Evolutionary conservation across 345 rosid species (phyloP).

Genomic region (Physaria fendleri): DNA sequence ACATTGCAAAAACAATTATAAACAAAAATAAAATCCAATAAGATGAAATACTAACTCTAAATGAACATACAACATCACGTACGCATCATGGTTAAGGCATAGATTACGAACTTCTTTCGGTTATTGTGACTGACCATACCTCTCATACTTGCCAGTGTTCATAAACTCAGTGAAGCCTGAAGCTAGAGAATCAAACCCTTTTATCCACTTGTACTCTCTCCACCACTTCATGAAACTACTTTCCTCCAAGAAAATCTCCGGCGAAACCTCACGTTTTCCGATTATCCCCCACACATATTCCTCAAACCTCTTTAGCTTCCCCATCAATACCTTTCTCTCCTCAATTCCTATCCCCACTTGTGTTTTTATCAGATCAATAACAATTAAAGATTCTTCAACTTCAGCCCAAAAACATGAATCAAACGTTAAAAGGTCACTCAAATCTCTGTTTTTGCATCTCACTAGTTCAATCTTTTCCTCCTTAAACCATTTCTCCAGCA

Average conservation of each 20-base stretch:
- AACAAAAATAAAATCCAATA: too few species aligned
- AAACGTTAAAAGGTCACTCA: constrained; percentile 28
- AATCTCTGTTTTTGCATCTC: constrained; percentile 11
- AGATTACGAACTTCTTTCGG: too few species aligned
- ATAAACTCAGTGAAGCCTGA: constrained; percentile 36
- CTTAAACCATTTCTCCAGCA: constrained; percentile 46
- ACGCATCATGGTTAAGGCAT: too few species aligned
- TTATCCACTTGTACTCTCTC: constrained; percentile 34
- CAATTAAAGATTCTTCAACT: constrained; percentile 59
- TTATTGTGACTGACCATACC: constrained; percentile 24
- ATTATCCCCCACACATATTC: constrained; percentile 36
- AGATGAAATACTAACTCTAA: too few species aligned
- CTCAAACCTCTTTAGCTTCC: constrained; percentile 33
- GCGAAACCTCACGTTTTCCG: constrained; percentile 40
- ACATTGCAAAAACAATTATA: too few species aligned
- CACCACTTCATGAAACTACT: constrained; percentile 81
- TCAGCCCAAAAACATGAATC: constrained; percentile 86
- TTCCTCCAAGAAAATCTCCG: constrained; percentile 50
- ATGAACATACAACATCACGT: too few species aligned
- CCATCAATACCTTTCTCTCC: not conserved
- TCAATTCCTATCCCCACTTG: not conserved
- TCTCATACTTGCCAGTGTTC: constrained; percentile 21
- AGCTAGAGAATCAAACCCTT: not conserved
- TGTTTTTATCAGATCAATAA: constrained; percentile 7
- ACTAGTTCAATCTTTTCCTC: not conserved